These are phyloP conservation scores for Acacia melanoxylon DNA, from an alignment of 306 rosid species.

Conservation along the genomic window DNA sequence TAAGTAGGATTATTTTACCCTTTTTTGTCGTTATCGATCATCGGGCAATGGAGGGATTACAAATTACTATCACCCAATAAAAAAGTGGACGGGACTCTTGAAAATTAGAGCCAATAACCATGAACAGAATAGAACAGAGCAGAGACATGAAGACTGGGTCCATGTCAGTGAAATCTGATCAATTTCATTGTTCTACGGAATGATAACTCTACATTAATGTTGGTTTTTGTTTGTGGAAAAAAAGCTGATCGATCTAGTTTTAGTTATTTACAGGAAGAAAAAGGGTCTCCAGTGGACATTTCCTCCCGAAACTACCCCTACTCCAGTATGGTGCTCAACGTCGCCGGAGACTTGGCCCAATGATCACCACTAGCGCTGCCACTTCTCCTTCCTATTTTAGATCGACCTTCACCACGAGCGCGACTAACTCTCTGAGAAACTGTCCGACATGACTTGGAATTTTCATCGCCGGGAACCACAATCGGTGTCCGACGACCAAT, in stretches of 20 bases:
- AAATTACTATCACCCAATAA: not conserved
- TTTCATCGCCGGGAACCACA: slow-evolving; percentile 39
- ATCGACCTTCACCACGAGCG: not conserved
- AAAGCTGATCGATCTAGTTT: not conserved
- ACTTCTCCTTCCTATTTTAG: slow-evolving; percentile 27
- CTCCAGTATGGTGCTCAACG: slow-evolving; percentile 68
- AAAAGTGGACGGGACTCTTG: not conserved
- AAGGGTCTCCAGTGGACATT: not conserved
- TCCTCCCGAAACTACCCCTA: slow-evolving; percentile 46
- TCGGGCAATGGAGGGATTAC: not conserved
- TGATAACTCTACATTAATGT: not conserved
- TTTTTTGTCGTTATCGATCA: not conserved
- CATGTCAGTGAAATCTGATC: not conserved
- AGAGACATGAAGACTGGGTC: not conserved
- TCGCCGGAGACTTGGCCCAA: slow-evolving; percentile 33
- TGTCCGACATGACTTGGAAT: slow-evolving; percentile 21
- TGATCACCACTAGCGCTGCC: slow-evolving; percentile 32
- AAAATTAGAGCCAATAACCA: not conserved
- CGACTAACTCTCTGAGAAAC: slow-evolving; percentile 1
- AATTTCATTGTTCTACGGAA: not conserved
- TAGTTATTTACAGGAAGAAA: slow-evolving; percentile 16
- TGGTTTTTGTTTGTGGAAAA: not conserved
- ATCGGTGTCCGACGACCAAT: slow-evolving; percentile 36
- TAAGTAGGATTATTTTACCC: not conserved
- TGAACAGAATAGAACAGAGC: not conserved